Percentiles rank a stretch among this genome's conserved stretches.
Evolutionary conservation across 2,329 filamentous ascomycete genomes (phyloP).

Genomic region (Pezizomycotina sp.): DNA sequence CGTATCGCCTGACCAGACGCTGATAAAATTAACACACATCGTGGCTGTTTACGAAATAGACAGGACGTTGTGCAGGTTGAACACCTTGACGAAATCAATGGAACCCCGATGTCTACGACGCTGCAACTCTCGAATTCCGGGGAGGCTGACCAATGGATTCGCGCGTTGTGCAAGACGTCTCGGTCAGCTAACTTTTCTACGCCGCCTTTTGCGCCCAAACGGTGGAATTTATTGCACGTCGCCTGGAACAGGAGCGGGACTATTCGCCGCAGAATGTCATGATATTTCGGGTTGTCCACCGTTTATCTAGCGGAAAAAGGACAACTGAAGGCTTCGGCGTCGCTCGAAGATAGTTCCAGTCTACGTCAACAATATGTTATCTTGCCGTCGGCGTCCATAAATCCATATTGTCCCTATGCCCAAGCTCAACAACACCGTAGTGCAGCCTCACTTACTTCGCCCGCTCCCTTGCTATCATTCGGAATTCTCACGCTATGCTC

Average conservation of each 20-base stretch:
- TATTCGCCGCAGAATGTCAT: conserved; percentile 52
- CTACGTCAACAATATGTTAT: conserved; percentile 48
- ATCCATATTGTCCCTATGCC: conserved; percentile 51
- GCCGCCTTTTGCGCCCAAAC: conserved; percentile 30
- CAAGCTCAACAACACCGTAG: conserved; percentile 39
- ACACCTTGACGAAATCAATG: conserved; percentile 43
- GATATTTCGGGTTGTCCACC: conserved; percentile 52
- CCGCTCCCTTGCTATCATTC: conserved; percentile 35
- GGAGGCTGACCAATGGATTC: conserved; percentile 50
- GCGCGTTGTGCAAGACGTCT: conserved; percentile 43
- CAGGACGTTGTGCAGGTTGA: conserved; percentile 51
- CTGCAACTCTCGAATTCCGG: conserved; percentile 31
- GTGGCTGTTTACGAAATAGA: conserved; percentile 51
- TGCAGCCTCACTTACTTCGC: conserved; percentile 33
- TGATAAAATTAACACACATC: conserved; percentile 40
- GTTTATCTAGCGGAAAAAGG: conserved; percentile 39
- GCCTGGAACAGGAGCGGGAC: conserved; percentile 49
- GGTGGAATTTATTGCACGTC: conserved; percentile 44
- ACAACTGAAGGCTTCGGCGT: conserved; percentile 35
- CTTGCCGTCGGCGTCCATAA: conserved; percentile 53
- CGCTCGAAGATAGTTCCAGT: conserved; percentile 51
- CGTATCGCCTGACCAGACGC: conserved; percentile 20
- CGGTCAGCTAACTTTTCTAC: conserved; percentile 38
- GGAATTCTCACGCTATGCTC: conserved; percentile 47
- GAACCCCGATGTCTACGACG: conserved; percentile 22